Base-by-base conservation (phyloP, 352 stramenopile species). In the Aphanomyces cochlioides region DNA sequence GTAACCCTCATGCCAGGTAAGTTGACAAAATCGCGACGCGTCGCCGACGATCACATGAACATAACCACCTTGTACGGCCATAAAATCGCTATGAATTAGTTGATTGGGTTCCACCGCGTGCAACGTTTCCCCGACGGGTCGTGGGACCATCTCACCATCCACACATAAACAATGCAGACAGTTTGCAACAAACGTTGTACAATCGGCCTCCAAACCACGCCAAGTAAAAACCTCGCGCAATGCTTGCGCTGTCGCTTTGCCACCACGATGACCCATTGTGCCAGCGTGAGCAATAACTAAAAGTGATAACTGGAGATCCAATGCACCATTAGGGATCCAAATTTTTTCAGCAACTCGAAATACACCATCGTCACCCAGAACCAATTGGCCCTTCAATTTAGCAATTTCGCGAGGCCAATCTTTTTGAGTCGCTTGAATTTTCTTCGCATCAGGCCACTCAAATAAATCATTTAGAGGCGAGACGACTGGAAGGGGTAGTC, bases 81-180 rank as follows among this genome's bases (percentile, higher is more conserved):
- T n/a, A n/a, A n/a, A n/a, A 13, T 81, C 75, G n/a, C 82, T 82
- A 28, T 82, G 72, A 0, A 81, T 37, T 4, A 77, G 5, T 37
- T 84, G 69, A 13, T 81, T 81, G 0, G 74, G 76, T 17, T 71
- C n/a, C n/a, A n/a, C n/a, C n/a, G n/a, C n/a, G n/a, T n/a, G n/a
- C n/a, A n/a, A n/a, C n/a, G n/a, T n/a, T n/a, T n/a, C 47, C 7
- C 75, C 74, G 41, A 70, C 69, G 6, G 77, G 73, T 2, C 73
- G 54, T 0, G 69, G 74, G 0, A 57, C 48, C 3, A 53, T 68
- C 28, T 68, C 48, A 8, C 73, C 64, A 15, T 68, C 67, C 3
- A 65, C 57, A 4, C 21, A 39, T 37, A 75, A 15, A 53, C 66
- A 72, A 45, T 72, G 58, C 5, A 66, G 38, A n/a, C 58, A 66